Base-by-base conservation (phyloP, 2,329 filamentous ascomycete genomes). In the Monosporascus sp. region DNA sequence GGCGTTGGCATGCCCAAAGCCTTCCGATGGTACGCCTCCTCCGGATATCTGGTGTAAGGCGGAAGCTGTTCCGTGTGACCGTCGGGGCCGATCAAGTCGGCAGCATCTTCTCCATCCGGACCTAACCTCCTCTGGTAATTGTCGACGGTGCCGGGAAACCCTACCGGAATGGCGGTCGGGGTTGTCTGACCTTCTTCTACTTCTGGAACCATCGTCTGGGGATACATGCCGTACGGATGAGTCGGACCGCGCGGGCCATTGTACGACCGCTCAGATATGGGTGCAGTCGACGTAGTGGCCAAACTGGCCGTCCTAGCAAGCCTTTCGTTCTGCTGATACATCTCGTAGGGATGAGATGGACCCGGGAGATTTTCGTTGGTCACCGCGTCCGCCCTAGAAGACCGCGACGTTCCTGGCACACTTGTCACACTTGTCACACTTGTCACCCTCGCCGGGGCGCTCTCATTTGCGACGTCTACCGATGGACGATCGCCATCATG, bases 51-150 rank as follows among this genome's bases (percentile, higher is more conserved):
- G 15, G 90, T 89, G 67, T 97, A 97, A 1, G 93, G 93, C 14
- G 93, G 93, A 18, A 97, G 75, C 68, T 96, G 90, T 70, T 97
- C 93, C 1, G 88, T 87, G 66, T 97, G 91, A 1, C 92, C 92
- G 64, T 96, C 85, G 0, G 88, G 89, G 1, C 91, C 91, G 50
- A 97, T 87, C 51, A 97, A 83, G 67, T 92, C 91, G 47, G 87
- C 90, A n/a, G 82, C 76, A 62, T 96, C 92, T 71, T 96, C 91
- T 50, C 90, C 90, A 53, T 91, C 88, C 0, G 89, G 87, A 0
- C 88, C 89, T 50, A 90, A 71, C 50, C 87, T 84, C 57, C 88
- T 78, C 64, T 87, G 88, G 62, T 91, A 96, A 51, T 79, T 74
- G 55, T 80, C 81, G 6, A 77, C 76, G 37, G 84, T 73, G 6